Conservation (phyloP, 805 yeast species). For the Starmerella stigmatis region DNA sequence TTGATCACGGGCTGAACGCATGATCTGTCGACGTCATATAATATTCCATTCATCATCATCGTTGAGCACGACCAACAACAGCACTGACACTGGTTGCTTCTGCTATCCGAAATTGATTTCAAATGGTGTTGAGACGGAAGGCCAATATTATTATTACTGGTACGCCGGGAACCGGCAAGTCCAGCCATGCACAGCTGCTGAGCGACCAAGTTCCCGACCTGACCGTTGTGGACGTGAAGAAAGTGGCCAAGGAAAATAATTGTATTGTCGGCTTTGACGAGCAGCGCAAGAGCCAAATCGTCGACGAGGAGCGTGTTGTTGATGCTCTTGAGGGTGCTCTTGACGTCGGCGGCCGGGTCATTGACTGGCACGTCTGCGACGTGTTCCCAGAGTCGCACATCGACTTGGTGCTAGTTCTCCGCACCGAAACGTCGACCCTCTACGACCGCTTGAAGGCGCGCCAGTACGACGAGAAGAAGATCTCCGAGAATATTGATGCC, state of each 20-base stretch:
- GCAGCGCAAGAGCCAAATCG: conserved; percentile 72
- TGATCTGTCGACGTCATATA: too few relatives aligned
- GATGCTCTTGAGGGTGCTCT: conserved; percentile 72
- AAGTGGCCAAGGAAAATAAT: conserved; percentile 64
- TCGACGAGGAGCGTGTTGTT: conserved; percentile 80
- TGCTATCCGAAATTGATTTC: not conserved
- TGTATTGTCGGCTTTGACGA: conserved; percentile 81
- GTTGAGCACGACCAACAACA: not conserved
- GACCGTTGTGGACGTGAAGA: conserved; percentile 57
- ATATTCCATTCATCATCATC: too few relatives aligned
- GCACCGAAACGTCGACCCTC: conserved; percentile 61
- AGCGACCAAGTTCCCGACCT: conserved; percentile 43
- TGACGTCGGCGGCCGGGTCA: conserved; percentile 73
- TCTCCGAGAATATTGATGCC: conserved; percentile 86
- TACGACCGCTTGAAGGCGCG: conserved; percentile 68
- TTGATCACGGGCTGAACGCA: too few relatives aligned
- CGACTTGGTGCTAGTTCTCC: conserved; percentile 81
- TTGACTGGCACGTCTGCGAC: conserved; percentile 98
- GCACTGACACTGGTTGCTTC: not conserved
- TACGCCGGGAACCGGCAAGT: conserved; percentile 86
- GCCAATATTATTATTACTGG: conserved; percentile 87
- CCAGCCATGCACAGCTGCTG: conserved; percentile 59
- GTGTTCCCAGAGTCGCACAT: conserved; percentile 86
- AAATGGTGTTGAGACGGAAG: conserved; percentile 23
- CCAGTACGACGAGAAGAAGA: conserved; percentile 68